Base-by-base conservation (phyloP, 129 eudicot species). In the Helianthus tuberosus region DNA sequence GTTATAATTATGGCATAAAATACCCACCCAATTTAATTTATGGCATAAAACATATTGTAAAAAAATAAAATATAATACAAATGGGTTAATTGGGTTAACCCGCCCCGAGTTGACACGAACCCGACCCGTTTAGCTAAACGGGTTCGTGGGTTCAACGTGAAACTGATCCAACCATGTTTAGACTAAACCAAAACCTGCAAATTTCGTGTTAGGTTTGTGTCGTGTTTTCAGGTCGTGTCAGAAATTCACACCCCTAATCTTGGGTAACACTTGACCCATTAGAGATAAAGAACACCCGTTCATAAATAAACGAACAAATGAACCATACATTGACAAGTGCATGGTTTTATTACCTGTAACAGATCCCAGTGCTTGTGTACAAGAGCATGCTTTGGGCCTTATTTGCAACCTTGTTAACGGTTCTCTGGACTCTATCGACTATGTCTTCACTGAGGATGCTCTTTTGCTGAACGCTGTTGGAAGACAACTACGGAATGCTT, bases 381-480 rank as follows among this genome's bases (percentile, higher is more conserved):
- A 95, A 86, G 99, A 86, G 89, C 99, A 95, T 80, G 96, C 99
- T 70, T 74, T 95, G 81, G 89, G 87, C 53, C 76, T 95, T 71
- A 83, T 95, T 23, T 83, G 95, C 69, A 91, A 91, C 75, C 94
- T 95, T 17, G 90, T 95, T 53, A 96, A 89, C 64, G 99, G 96
- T 48, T 69, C 83, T 68, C 52, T 68, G 23, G 86, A 85, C 52
- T 89, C 94, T 39, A 75, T 91, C 10, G 91, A 89, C 43, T 85
- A 81, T 73, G 82, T 95, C 5, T 82, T 95, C 64, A 67, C 79
- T 11, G 99, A 95, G 68, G 92, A 91, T 72, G 79, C 80, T 58
- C 80, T 82, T 73, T 32, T 91, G 73, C 82, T 95, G 73, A 84
- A 87, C 59, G 84, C 91, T 71, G 84, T 95, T 86, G 94, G 93